Evolutionary conservation across 208 protist genomes (phyloP), one percentile per base, ranked within the genome.

Genomic region (Naegleria lovaniensis): DNA sequence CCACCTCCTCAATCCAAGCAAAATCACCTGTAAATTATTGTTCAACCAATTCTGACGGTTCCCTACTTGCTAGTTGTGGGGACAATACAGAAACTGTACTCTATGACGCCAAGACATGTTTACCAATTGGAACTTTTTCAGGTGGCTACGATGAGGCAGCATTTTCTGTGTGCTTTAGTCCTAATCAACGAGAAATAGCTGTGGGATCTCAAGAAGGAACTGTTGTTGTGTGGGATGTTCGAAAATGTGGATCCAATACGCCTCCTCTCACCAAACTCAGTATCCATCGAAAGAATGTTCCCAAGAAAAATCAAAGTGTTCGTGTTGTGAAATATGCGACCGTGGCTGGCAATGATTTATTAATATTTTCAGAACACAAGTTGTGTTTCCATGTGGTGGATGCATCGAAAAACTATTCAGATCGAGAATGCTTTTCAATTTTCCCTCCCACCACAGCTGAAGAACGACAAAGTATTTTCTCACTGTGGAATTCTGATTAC

Each of bases 341-440:
- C 4, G 29, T n/a, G 5, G 36, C 39, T 4, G 4, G 39, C 11
- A 52, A n/a, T 22, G 83, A 87, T 87, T 52, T 87, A 33, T 51
- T 87, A 40, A n/a, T 52, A 87, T 87, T 87, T 87, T 15, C 39
- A 22, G 83, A 87, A 51, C 83, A 87, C n/a, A 13, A 48, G 11
- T 52, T 40, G 0, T 87, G 48, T 87, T 15, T 87, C 7, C 83
- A 87, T 51, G 40, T 87, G 40, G 38, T 87, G 9, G 83, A 87
- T 87, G n/a, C 40, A 48, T 48, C 43, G 43, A 48, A 48, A 48
- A 48, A 48, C 7, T 48, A 48, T 48, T 48, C 43, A 48, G 43
- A 48, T 48, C 43, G 43, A 48, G 43, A 48, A 48, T 48, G 43
- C 43, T 48, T 48, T 48, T 48, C 43, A 48, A 48, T 48, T 9